These are phyloP conservation scores for Ziziphus jujuba DNA, from an alignment of 306 rosid species.

Conservation along the genomic window DNA sequence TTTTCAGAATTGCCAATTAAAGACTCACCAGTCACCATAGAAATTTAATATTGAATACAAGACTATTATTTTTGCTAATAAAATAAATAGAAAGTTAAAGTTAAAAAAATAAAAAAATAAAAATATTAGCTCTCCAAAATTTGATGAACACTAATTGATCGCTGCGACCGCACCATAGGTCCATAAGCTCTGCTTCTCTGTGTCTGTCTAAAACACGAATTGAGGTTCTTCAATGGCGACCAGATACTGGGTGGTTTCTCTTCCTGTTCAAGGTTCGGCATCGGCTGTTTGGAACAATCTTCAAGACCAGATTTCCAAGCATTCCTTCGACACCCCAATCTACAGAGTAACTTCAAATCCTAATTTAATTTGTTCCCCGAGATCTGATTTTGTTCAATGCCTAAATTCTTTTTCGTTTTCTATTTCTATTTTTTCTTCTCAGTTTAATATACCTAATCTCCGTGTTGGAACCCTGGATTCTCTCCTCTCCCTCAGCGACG, in stretches of 20 bases:
- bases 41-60: too few species aligned
- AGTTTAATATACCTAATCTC: constrained; percentile 91
- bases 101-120: too few species aligned
- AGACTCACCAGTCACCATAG: too few species aligned
- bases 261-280: constrained; percentile 69
- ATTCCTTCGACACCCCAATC: constrained; percentile 93
- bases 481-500: constrained; percentile 98
- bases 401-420: neutral
- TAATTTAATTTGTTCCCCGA: constrained; percentile 4
- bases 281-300: constrained; percentile 75
- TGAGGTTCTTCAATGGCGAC: constrained; percentile 65
- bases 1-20: too few species aligned
- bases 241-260: constrained; percentile 92
- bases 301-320: constrained; percentile 88
- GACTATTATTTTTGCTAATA: too few species aligned
- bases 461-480: constrained; percentile 98
- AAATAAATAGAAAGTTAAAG: too few species aligned
- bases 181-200: neutral
- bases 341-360: constrained; percentile 52
- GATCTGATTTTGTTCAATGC: constrained; percentile 26
- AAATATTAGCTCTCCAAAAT: too few species aligned
- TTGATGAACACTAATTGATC: neutral
- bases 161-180: constrained; percentile 9
- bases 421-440: constrained; percentile 5
- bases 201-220: constrained; percentile 3